Percentiles rank a stretch among this genome's conserved stretches.
Evolutionary conservation across 2,329 filamentous ascomycete species (phyloP).

Genomic region (Fusarium albosuccineum): DNA sequence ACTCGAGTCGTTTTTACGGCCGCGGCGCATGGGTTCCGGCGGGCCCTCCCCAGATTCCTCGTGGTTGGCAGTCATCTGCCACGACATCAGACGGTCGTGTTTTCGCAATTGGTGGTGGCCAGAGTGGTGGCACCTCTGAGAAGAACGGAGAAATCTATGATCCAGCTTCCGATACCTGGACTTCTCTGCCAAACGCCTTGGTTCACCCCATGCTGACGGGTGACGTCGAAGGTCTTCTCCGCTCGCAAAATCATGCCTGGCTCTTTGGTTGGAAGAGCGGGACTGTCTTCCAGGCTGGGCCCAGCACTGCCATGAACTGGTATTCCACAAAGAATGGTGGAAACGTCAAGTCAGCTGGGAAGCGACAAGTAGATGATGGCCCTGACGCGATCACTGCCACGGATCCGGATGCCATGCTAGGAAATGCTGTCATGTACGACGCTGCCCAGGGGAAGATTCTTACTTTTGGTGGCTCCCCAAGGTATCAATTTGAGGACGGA

Average conservation of each 20-base stretch:
- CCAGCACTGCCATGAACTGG: constrained; percentile 1
- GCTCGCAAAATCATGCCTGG: background rate
- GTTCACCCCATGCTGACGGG: background rate
- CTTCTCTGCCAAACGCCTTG: background rate
- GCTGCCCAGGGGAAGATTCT: no score
- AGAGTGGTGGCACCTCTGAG: background rate
- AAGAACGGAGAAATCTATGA: background rate
- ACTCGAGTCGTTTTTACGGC: no score
- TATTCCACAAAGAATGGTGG: background rate
- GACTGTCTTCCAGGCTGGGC: background rate
- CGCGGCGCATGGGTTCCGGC: no score
- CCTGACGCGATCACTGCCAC: no score
- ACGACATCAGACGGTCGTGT: background rate
- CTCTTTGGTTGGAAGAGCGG: background rate
- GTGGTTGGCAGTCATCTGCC: background rate
- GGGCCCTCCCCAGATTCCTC: constrained; percentile 38
- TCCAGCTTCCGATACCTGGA: background rate
- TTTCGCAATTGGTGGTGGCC: background rate
- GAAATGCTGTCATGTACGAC: no score
- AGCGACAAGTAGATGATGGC: no score
- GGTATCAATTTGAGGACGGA: no score
- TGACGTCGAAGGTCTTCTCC: background rate
- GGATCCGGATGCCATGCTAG: no score
- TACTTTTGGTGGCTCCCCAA: no score
- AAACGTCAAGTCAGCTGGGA: background rate